Evolutionary conservation across 352 stramenopile species (phyloP).

Genomic region (Aphanomyces stellatus): DNA sequence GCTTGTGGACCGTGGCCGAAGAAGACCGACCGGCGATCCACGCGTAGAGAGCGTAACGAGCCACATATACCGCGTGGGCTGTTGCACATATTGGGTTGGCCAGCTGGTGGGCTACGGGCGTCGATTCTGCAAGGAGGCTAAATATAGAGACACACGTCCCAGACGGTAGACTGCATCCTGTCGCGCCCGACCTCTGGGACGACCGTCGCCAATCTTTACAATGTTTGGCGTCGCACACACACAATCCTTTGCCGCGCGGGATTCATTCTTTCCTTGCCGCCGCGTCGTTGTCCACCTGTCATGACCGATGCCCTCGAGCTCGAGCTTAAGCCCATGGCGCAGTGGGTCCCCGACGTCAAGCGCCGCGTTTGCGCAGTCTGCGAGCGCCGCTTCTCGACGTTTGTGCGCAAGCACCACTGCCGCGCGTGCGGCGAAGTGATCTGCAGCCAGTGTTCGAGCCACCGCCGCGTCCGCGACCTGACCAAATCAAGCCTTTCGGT

Average conservation of each 20-base stretch:
- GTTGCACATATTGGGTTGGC: conserved; percentile 11
- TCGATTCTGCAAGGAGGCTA: too few species aligned
- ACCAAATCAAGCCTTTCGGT: conserved; percentile 3
- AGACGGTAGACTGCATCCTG: too few species aligned
- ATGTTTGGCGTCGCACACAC: neutral
- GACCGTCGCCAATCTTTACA: neutral
- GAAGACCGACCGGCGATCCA: conserved; percentile 81
- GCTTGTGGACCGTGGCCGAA: conserved; percentile 71
- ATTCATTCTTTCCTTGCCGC: neutral
- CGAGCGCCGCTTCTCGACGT: conserved; percentile 56
- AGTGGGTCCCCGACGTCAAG: conserved; percentile 63
- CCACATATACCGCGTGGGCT: conserved; percentile 11
- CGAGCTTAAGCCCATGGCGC: neutral
- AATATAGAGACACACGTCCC: too few species aligned
- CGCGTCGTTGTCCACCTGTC: too few species aligned
- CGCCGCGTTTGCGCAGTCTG: conserved; percentile 69
- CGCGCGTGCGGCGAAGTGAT: conserved; percentile 72
- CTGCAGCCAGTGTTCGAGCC: conserved; percentile 60
- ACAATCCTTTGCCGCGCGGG: too few species aligned
- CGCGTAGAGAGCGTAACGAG: conserved; percentile 29
- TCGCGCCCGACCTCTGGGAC: too few species aligned
- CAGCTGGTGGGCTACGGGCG: too few species aligned
- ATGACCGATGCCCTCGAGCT: conserved; percentile 1
- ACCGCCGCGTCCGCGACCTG: conserved; percentile 36
- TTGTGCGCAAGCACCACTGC: conserved; percentile 75